Evolutionary conservation across 768 basidiomycete species (phyloP), one percentile per base, ranked within the genome.

Genomic region (Pilatotrama ljubarskyi): DNA sequence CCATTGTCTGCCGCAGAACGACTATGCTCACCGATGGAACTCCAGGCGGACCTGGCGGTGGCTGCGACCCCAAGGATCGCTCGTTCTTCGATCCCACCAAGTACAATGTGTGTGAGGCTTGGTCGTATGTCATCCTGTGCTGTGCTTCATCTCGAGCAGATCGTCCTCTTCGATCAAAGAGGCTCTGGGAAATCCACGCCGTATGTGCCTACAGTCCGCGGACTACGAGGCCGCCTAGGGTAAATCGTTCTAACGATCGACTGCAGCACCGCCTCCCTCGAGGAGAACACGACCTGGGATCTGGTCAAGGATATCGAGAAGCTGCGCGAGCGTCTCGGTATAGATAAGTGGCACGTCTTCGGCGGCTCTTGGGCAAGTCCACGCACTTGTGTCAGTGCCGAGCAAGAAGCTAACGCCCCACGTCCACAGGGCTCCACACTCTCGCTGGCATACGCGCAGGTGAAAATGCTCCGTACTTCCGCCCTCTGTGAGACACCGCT

Each of bases 241-340:
- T 42, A 44, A 22, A 57, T 25, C 29, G 47, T 22, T 42, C 54
- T 52, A 11, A 53, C 42, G 52, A 63, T 51, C 46, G 58, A n/a
- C 56, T 25, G 18, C 66, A 93, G 91, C 73, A 81, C 70, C 55
- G 93, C 94, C 8, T 88, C 73, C 32, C 73, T 88, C 1, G 87
- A 91, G 64, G 88, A 94, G 51, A 98, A 98, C 73, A 97, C 93
- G 2, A 97, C 95, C 5, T 94, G 91, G 92, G 88, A 93, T 69
- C 84, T 96, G 41, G 93, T 98, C 24, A 88, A 84, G 63, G 95
- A 98, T 69, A 85, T 94, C 10, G 95, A 98, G 71, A 87, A 78
- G 67, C 75, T 96, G 24, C 82, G 95, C 57, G 78, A 87, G 69
- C 82, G 89, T 58, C 81, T 98, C 15, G 75, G 75, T 41, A 81